phyloP scores from a whole-genome alignment of 257 asterid genomes.

The Anisodus tanguticus region DNA sequence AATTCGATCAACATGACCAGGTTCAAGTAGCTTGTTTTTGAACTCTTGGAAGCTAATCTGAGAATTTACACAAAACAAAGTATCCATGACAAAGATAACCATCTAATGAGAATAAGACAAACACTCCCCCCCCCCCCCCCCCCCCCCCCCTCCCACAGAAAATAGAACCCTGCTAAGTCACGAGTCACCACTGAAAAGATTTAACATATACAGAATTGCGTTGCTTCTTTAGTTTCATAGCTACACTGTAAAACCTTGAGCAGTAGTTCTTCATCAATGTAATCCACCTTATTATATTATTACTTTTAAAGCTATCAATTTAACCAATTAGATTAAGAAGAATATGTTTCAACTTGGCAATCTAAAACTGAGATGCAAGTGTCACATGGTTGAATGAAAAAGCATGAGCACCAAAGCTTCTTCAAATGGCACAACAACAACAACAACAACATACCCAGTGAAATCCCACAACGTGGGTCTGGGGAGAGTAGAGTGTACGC shows the following conservation, averaged over 20 bases:
- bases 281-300: not conserved
- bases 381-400: not conserved
- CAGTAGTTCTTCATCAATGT: not conserved
- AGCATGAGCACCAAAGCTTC: not conserved
- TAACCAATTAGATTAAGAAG: conserved; percentile 7
- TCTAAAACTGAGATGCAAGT: conserved; percentile 12
- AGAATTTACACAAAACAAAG: conserved; percentile 27
- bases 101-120: not conserved
- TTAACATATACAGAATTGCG: not conserved
- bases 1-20: conserved; percentile 84
- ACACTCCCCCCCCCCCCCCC: not conserved
- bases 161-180: not conserved
- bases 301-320: not conserved
- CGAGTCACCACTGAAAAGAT: not conserved
- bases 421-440: no score
- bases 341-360: conserved; percentile 9
- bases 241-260: not conserved
- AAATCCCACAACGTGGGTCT: no score
- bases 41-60: conserved; percentile 98
- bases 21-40: conserved; percentile 87
- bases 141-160: not conserved
- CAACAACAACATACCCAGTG: no score
- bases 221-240: conserved; percentile 20
- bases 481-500: no score
- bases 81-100: not conserved